Base-by-base conservation (phyloP, 352 stramenopile species). In the Phytophthora cryptogea region DNA sequence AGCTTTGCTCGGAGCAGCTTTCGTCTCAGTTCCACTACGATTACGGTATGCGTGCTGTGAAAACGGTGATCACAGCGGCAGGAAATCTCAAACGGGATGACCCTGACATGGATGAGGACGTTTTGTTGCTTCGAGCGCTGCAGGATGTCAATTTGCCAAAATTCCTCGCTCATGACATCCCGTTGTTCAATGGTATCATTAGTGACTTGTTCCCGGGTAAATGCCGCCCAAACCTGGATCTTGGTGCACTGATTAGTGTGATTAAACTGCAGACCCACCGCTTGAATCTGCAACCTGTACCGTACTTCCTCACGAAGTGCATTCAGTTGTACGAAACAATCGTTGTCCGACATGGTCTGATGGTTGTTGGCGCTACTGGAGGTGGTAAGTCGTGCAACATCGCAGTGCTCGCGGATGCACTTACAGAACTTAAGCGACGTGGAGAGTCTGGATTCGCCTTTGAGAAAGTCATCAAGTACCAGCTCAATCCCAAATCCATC, bases 131-230 rank as follows among this genome's bases (percentile, higher is more conserved):
- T 14, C 78, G 93, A 8, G 90, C 93, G 2, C 85, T 98, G 35
- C 96, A 98, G 54, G 95, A 98, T 54, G 95, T 98, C 7, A 98
- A 98, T 58, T 67, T 98, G 30, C 90, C 95, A 0, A 98, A 98
- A 55, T 98, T 98, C 66, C 59, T 98, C 10, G 90, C 84, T 2
- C 93, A 97, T 40, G 95, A 98, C 68, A 96, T 98, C 39, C 91
- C 91, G 17, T 73, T 98, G 6, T 98, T 98, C 66, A 95, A 96
- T 40, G 95, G 95, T 36, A 98, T 98, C 55, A 96, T 97, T 49
- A 96, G 79, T 47, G 95, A 98, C 66, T 75, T 98, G 10, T 98
- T 98, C 59, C 94, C 95, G 0, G 92, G 92, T 2, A 96, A 98
- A 39, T 76, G 70, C 23, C 82, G 97, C 0, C 89, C 89, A 0